Evolutionary conservation across 1,139 yeast species (phyloP).

Genomic region (Arxiozyma heterogenica): DNA sequence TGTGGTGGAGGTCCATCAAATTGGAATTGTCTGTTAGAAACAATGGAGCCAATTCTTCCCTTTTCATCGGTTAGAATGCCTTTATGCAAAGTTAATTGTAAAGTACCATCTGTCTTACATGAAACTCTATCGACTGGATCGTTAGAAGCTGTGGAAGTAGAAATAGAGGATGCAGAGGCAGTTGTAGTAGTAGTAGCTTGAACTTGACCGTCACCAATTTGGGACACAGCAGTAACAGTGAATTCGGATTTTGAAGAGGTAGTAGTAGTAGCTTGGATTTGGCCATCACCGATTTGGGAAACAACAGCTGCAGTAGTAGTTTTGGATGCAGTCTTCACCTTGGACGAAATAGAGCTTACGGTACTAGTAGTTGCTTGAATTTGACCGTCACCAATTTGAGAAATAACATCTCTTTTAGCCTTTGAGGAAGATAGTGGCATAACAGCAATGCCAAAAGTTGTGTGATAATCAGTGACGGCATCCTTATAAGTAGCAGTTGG

Average conservation of each 20-base stretch:
- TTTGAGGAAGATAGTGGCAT: background rate
- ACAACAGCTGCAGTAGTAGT: constrained; percentile 33
- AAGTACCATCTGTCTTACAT: constrained; percentile 43
- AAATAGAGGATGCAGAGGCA: constrained; percentile 33
- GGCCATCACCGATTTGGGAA: constrained; percentile 38
- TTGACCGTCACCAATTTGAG: constrained; percentile 53
- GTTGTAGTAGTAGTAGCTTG: constrained; percentile 33
- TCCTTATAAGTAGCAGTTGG: constrained; percentile 51
- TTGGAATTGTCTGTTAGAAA: constrained; percentile 81
- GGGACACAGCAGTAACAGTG: constrained; percentile 35
- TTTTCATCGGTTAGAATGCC: constrained; percentile 49
- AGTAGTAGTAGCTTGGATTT: constrained; percentile 40
- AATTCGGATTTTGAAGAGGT: constrained; percentile 36
- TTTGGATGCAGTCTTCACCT: constrained; percentile 20
- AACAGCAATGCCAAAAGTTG: constrained; percentile 15
- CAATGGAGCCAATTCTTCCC: constrained; percentile 75
- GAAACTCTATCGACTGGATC: constrained; percentile 37
- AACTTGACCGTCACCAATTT: constrained; percentile 52
- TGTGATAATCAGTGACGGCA: constrained; percentile 39
- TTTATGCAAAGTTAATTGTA: constrained; percentile 44
- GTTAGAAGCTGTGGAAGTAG: constrained; percentile 16
- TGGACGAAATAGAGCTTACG: background rate
- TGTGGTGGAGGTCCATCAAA: constrained; percentile 86
- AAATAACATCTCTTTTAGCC: constrained; percentile 4
- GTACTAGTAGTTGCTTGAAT: constrained; percentile 35